Conservation (phyloP, 495 filamentous ascomycete genomes). For the Durotheca rogersii region DNA sequence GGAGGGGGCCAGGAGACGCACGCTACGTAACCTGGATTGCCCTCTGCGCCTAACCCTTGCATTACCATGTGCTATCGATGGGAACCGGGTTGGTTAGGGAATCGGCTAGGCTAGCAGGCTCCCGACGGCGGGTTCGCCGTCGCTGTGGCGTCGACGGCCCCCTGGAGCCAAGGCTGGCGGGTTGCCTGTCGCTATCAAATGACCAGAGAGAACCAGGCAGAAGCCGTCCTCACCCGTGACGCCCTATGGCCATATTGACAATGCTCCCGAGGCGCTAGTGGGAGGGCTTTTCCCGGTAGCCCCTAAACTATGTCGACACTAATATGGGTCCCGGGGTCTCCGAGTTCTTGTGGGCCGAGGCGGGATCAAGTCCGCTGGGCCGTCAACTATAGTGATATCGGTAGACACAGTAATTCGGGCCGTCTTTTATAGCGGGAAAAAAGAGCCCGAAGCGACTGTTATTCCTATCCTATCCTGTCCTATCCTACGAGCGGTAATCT, state of each 20-base stretch:
- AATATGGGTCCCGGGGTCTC: neutral
- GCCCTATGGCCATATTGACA: neutral
- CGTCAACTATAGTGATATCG: neutral
- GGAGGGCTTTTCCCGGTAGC: neutral
- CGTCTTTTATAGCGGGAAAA: no score
- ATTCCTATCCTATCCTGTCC: slow-evolving; percentile 11
- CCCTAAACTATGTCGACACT: neutral
- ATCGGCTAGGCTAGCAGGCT: slow-evolving; percentile 1
- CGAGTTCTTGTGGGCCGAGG: neutral
- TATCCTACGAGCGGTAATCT: slow-evolving; percentile 14
- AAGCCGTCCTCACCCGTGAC: neutral
- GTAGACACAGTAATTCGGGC: no score
- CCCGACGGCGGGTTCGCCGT: slow-evolving; percentile 5
- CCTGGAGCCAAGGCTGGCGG: neutral
- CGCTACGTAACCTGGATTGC: slow-evolving; percentile 2
- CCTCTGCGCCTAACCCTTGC: slow-evolving; percentile 15
- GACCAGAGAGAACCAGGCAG: neutral
- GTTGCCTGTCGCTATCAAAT: neutral
- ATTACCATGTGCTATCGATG: slow-evolving; percentile 22
- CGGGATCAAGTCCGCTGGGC: neutral
- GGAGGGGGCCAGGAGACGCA: no score
- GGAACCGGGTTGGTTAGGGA: slow-evolving; percentile 4
- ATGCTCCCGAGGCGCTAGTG: neutral
- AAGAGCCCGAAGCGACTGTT: slow-evolving; percentile 20
- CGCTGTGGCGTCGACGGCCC: slow-evolving; percentile 10